Percentiles rank a stretch among this genome's conserved stretches.
Evolutionary conservation across 1,284 basidiomycete genomes (phyloP).

Genomic region (Ustilago xerochloae): DNA sequence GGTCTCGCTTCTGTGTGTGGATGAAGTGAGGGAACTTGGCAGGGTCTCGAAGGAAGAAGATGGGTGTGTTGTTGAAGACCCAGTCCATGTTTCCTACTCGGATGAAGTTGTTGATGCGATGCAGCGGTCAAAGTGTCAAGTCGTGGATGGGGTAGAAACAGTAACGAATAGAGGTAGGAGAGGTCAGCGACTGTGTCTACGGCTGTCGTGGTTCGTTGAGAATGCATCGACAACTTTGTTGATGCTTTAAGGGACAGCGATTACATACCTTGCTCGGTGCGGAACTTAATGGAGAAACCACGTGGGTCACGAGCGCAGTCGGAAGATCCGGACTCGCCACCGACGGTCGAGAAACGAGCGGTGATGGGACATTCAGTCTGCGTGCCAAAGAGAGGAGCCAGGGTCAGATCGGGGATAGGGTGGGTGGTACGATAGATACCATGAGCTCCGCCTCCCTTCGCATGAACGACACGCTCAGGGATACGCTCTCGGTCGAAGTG

Average conservation of each 20-base stretch:
- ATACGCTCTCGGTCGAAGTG: slow-evolving; percentile 66
- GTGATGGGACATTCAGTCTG: slow-evolving; percentile 43
- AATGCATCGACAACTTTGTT: too few species aligned
- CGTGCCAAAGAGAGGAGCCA: slow-evolving; percentile 44
- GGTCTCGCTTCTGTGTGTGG: slow-evolving; percentile 58
- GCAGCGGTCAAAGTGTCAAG: too few species aligned
- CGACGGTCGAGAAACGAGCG: slow-evolving; percentile 56
- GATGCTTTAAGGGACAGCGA: too few species aligned
- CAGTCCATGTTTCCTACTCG: slow-evolving; percentile 45
- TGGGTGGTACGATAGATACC: slow-evolving; percentile 54
- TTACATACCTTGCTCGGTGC: slow-evolving; percentile 40
- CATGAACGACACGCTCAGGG: slow-evolving; percentile 64
- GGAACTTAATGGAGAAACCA: slow-evolving; percentile 57
- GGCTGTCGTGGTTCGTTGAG: too few species aligned
- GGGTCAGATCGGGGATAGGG: slow-evolving; percentile 45
- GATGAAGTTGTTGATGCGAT: too few species aligned
- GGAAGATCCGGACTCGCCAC: slow-evolving; percentile 50
- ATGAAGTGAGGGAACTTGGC: slow-evolving; percentile 59
- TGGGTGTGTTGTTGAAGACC: slow-evolving; percentile 55
- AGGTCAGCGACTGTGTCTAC: too few species aligned
- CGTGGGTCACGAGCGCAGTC: slow-evolving; percentile 55
- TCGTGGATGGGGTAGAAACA: too few species aligned
- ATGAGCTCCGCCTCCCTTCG: slow-evolving; percentile 61
- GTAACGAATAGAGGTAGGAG: too few species aligned
- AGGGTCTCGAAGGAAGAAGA: slow-evolving; percentile 58